A percentile compares a stretch with the other conserved stretches of the same genome.
Evolutionary conservation across 31 red algal genomes (phyloP).

Genomic region (Endocladia muricata): DNA sequence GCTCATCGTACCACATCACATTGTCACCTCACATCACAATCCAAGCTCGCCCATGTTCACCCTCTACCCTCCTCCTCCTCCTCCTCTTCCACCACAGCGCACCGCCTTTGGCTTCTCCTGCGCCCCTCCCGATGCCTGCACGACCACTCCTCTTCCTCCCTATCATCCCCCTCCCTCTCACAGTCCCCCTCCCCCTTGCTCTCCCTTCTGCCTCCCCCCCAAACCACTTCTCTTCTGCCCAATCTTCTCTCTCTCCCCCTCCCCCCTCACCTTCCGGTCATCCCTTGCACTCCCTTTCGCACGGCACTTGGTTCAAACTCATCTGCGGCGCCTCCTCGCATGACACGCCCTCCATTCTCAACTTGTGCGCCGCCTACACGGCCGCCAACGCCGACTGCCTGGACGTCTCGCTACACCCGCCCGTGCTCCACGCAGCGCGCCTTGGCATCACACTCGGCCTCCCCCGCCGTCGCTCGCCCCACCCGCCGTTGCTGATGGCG

Average conservation of each 20-base stretch:
- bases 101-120: no score
- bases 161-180: no score
- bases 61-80: no score
- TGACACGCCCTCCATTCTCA: conserved; percentile 58
- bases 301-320: conserved; percentile 81
- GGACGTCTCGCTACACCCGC: conserved; percentile 70
- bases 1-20: no score
- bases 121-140: no score
- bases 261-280: not conserved
- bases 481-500: conserved; percentile 67
- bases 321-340: conserved; percentile 84
- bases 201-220: no score
- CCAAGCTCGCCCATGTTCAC: no score
- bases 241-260: not conserved
- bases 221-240: no score
- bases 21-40: no score
- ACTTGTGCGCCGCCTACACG: conserved; percentile 61
- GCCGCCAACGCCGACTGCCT: conserved; percentile 76
- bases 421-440: conserved; percentile 56
- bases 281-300: conserved; percentile 35
- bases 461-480: not conserved
- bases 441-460: conserved; percentile 37
- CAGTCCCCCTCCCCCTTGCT: no score
- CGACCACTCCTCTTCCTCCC: no score
- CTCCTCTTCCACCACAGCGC: no score